These are phyloP conservation scores for Massariosphaeria phaeospora DNA, from an alignment of 495 filamentous ascomycete species.

Conservation along the genomic window DNA sequence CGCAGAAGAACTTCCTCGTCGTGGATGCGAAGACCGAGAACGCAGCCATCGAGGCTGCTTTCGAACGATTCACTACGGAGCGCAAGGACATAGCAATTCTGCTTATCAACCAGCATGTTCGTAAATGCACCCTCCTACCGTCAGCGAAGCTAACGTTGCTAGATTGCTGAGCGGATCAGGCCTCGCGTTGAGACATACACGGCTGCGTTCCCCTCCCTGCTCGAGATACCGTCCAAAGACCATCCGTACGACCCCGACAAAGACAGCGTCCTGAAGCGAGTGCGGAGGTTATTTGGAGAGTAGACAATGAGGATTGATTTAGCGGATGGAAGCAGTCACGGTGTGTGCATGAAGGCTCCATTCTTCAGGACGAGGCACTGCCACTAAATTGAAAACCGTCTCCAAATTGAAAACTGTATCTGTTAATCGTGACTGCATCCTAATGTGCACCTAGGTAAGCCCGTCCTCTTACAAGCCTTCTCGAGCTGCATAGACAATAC, in stretches of 20 bases:
- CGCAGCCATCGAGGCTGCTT: conserved; percentile 81
- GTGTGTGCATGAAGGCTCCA: too few species aligned
- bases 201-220: conserved; percentile 66
- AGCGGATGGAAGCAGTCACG: too few species aligned
- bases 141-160: conserved; percentile 5
- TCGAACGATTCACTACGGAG: conserved; percentile 79
- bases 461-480: too few species aligned
- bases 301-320: conserved; percentile 41
- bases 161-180: conserved; percentile 93
- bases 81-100: conserved; percentile 95
- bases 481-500: too few species aligned
- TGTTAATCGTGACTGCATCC: too few species aligned
- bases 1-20: conserved; percentile 94
- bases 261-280: conserved; percentile 90
- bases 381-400: too few species aligned
- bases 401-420: too few species aligned
- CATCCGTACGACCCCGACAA: conserved; percentile 99
- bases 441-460: too few species aligned
- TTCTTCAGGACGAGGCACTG: too few species aligned
- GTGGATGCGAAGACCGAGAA: conserved; percentile 90
- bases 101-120: conserved; percentile 95
- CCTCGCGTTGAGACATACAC: conserved; percentile 70
- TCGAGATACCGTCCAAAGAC: conserved; percentile 98
- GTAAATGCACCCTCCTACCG: conserved; percentile 26
- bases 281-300: conserved; percentile 87